Conservation (phyloP, 2,329 filamentous ascomycete species). For the Fusarium napiforme region DNA sequence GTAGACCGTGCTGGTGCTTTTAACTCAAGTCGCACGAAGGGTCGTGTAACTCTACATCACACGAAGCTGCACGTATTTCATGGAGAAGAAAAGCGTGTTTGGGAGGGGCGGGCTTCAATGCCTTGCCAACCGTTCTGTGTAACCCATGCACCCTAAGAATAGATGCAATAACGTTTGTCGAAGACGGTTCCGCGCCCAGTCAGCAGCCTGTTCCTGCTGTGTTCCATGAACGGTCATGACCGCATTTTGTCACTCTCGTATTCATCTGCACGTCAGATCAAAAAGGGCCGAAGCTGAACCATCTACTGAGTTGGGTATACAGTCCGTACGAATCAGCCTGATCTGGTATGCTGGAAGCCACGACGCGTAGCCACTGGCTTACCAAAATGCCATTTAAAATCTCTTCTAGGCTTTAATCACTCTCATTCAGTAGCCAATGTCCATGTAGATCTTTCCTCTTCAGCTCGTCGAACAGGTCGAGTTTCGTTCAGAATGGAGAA, state of each 20-base stretch:
- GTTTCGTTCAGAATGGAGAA: background rate
- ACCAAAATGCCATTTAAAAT: background rate
- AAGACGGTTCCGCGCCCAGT: background rate
- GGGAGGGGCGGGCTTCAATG: no score
- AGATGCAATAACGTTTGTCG: background rate
- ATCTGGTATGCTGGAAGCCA: accelerated
- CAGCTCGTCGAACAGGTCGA: background rate
- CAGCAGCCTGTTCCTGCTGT: background rate
- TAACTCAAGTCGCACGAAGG: background rate
- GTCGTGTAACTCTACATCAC: background rate
- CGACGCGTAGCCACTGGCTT: background rate
- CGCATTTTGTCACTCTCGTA: background rate
- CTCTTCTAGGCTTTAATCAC: background rate
- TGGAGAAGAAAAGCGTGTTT: accelerated
- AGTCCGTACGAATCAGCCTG: background rate
- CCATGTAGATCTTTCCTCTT: background rate
- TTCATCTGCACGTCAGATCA: background rate
- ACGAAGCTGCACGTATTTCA: no score
- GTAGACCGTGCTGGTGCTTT: no score
- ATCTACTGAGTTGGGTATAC: background rate
- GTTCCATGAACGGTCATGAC: background rate
- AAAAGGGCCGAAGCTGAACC: background rate
- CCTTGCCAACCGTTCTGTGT: background rate
- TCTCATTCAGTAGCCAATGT: accelerated
- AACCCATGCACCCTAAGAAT: background rate